Percentiles rank a stretch among this genome's conserved stretches.
Conservation (phyloP, 495 filamentous ascomycete genomes). For the Hyaloscypha variabilis region DNA sequence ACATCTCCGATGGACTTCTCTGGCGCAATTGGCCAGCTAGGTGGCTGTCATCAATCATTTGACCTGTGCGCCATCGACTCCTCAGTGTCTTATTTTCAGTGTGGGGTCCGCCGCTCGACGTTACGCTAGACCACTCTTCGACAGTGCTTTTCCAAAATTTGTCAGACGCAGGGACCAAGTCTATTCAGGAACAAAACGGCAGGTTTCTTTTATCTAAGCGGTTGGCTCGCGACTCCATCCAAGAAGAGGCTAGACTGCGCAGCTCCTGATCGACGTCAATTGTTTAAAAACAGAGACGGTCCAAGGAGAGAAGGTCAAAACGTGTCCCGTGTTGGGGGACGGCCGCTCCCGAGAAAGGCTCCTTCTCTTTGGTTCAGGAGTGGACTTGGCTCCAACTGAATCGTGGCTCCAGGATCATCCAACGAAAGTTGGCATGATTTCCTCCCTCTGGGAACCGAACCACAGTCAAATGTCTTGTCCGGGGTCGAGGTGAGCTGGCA, state of each 20-base stretch:
- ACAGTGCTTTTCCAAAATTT: neutral
- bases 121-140: neutral
- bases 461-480: neutral
- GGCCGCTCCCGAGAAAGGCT: neutral
- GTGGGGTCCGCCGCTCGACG: neutral
- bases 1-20: neutral
- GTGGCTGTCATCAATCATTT: neutral
- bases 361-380: neutral
- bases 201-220: neutral
- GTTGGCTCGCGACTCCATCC: neutral
- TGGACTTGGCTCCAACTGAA: neutral
- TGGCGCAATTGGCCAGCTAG: neutral
- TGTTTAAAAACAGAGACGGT: neutral
- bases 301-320: neutral
- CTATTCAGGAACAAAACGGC: neutral
- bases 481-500: neutral
- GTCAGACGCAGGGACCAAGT: neutral
- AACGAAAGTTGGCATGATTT: constrained; percentile 1
- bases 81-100: neutral
- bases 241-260: neutral
- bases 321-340: neutral
- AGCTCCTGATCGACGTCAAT: neutral
- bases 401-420: neutral
- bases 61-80: neutral
- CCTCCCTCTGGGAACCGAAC: neutral